A percentile compares a stretch with the other conserved stretches of the same genome.
Evolutionary conservation across 345 rosid genomes (phyloP).

Genomic region (Dovyalis caffra): DNA sequence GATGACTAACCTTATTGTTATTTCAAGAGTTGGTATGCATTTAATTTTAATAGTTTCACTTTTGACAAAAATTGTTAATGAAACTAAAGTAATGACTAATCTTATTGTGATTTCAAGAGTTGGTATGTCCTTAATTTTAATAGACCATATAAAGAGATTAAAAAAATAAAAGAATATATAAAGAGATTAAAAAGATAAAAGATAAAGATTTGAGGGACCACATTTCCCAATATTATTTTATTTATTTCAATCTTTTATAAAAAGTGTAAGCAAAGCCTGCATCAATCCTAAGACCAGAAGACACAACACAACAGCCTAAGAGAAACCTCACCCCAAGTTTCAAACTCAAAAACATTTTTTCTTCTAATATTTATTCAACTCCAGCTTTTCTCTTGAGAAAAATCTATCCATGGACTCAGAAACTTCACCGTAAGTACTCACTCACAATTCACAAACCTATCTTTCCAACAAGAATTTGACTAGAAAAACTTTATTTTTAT

Average conservation of each 20-base stretch:
- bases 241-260: neutral
- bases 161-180: neutral
- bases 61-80: too few species aligned
- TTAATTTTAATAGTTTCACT: too few species aligned
- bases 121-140: neutral
- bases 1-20: too few species aligned
- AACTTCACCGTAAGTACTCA: slow-evolving; percentile 30
- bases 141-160: too few species aligned
- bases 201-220: neutral
- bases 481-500: neutral
- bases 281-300: too few species aligned
- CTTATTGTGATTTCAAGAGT: too few species aligned
- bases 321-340: neutral
- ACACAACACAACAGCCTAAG: neutral
- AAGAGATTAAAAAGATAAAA: neutral
- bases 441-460: neutral
- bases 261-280: neutral
- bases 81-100: too few species aligned
- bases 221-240: neutral
- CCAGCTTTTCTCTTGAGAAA: neutral
- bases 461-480: neutral
- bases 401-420: slow-evolving; percentile 31
- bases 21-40: too few species aligned
- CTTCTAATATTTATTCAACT: too few species aligned
- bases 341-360: neutral